Base-by-base conservation (phyloP, 805 yeast species). In the Suhomyces tanzawaensis region DNA sequence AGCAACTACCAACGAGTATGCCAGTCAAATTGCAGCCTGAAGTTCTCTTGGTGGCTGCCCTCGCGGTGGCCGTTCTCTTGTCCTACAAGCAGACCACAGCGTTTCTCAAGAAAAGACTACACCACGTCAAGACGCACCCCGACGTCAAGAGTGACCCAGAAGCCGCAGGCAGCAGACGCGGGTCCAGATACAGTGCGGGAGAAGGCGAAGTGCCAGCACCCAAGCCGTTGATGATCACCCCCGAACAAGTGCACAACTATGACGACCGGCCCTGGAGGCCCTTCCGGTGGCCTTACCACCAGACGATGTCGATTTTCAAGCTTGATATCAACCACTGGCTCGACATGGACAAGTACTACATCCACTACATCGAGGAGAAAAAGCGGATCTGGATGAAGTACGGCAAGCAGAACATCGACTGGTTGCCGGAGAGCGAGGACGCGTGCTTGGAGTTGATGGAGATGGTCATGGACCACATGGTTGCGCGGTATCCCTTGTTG, bases 211-310 rank as follows among this genome's bases (percentile, higher is more conserved):
- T 30, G 13, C 76, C 77, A 7, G 54, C 55, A 28, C 82, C 83
- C 15, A 71, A 79, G 0, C 85, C 87, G 0, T 60, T 81, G 19
- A 66, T 65, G 61, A 73, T 82, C 36, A 81, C 85, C 0, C 85
- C 85, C 2, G 87, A 82, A 34, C 78, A 79, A 48, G 84, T 81
- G 8, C 64, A 66, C 45, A 72, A 71, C 17, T 79, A 81, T 51
- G 86, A 82, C 48, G 89, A 81, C 49, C 68, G 89, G 54, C 88
- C 89, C 9, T 82, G 89, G 89, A 69, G 89, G 60, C 88, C 88
- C 7, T 82, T 82, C 62, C 66, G 89, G 51, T 80, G 85, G 81
- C 89, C 89, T 19, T 82, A 82, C 52, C 87, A 82, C 57, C 89
- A 82, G 58, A 82, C 88, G 2, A 82, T 82, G 89, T 74, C 83